These are phyloP conservation scores for Colletotrichum agaves DNA, from an alignment of 2,329 filamentous ascomycete species.

Conservation along the genomic window DNA sequence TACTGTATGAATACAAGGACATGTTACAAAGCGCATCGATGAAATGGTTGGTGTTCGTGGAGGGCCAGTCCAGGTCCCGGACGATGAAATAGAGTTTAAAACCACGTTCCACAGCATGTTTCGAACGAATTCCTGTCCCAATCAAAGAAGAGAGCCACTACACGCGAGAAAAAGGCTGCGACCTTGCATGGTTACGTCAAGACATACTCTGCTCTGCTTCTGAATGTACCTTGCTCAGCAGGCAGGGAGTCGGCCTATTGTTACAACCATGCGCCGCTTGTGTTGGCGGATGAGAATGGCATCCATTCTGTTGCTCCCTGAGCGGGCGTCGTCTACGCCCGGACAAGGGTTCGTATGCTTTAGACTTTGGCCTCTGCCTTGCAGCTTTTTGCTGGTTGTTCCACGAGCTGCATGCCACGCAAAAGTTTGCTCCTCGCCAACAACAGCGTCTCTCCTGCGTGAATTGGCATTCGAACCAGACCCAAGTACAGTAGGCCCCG, in stretches of 20 bases:
- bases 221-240: slow-evolving; percentile 23
- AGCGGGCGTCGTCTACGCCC: not conserved
- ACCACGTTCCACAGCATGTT: slow-evolving; percentile 35
- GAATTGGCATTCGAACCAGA: not conserved
- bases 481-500: not conserved
- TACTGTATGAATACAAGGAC: not conserved
- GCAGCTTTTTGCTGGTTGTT: slow-evolving; percentile 4
- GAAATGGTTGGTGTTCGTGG: slow-evolving; percentile 17
- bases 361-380: slow-evolving; percentile 19
- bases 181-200: slow-evolving; percentile 4
- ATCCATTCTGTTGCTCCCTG: not conserved
- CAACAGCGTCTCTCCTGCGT: not conserved
- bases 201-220: not conserved
- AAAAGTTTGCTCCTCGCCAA: not conserved
- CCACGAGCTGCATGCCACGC: slow-evolving; percentile 11
- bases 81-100: slow-evolving; percentile 23
- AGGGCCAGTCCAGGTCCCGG: slow-evolving; percentile 1
- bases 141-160: slow-evolving; percentile 5
- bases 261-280: not conserved
- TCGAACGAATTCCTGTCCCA: slow-evolving; percentile 31
- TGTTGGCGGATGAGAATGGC: slow-evolving; percentile 8
- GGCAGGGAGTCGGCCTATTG: not conserved
- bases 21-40: not conserved
- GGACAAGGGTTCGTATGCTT: slow-evolving; percentile 4
- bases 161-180: not conserved